These are phyloP conservation scores for Pisolithus tinctorius DNA, from an alignment of 768 basidiomycete genomes.

Conservation along the genomic window DNA sequence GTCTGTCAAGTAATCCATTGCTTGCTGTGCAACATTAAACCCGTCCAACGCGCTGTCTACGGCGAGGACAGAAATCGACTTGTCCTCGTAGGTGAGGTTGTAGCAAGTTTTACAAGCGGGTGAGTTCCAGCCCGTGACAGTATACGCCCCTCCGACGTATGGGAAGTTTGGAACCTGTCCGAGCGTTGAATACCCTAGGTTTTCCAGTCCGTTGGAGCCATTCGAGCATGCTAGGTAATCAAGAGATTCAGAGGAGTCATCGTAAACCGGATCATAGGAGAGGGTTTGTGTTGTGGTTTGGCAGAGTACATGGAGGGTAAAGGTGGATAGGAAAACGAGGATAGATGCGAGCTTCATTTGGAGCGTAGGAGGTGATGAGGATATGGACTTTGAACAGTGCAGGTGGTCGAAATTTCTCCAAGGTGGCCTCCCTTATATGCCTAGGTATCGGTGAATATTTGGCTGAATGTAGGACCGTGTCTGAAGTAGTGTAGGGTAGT, in stretches of 20 bases:
- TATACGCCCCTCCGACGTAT: conserved; percentile 48
- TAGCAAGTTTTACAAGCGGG: conserved; percentile 55
- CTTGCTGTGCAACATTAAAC: conserved; percentile 32
- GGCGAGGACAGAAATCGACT: conserved; percentile 42
- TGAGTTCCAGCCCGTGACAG: conserved; percentile 46
- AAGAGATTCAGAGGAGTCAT: conserved; percentile 35
- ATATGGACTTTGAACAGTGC: too few relatives aligned
- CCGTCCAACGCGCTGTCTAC: conserved; percentile 37
- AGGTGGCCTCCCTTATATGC: too few relatives aligned
- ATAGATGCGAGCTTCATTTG: conserved; percentile 6
- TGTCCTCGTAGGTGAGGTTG: conserved; percentile 24
- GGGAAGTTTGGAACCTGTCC: conserved; percentile 51
- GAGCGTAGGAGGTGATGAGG: background rate
- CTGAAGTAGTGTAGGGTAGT: too few relatives aligned
- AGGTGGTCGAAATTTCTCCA: too few relatives aligned
- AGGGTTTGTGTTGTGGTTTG: conserved; percentile 15
- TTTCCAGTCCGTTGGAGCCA: conserved; percentile 45
- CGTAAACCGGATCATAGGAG: conserved; percentile 45
- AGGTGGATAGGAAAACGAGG: conserved; percentile 5
- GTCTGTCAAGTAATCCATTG: conserved; percentile 31
- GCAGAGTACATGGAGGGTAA: conserved; percentile 1
- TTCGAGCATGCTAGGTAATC: conserved; percentile 42
- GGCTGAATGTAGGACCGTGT: too few relatives aligned
- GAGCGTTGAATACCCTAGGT: conserved; percentile 41
- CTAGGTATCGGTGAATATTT: too few relatives aligned